Conservation (phyloP, 257 asterid genomes). For the Fraxinus cuspidata region DNA sequence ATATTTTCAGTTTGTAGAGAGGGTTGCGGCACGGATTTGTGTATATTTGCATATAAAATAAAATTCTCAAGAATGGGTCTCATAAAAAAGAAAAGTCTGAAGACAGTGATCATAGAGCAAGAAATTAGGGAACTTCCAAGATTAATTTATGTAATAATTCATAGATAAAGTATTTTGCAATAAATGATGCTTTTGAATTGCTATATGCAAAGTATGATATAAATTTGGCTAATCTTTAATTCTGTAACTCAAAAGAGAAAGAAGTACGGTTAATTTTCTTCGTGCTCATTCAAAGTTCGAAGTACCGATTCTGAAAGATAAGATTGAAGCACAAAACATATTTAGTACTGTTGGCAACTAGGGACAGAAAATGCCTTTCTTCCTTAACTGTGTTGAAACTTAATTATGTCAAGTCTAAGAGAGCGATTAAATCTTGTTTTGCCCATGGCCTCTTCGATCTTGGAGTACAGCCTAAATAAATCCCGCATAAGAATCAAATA, state of each 20-base stretch:
- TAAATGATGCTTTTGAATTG: too few relatives aligned
- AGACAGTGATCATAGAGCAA: background rate
- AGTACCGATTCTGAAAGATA: background rate
- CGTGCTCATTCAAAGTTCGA: too few relatives aligned
- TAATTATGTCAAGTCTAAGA: too few relatives aligned
- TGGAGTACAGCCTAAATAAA: too few relatives aligned
- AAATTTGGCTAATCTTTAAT: too few relatives aligned
- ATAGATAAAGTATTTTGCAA: too few relatives aligned
- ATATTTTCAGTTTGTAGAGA: slow-evolving; percentile 17
- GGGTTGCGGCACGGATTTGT: background rate
- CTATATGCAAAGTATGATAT: background rate
- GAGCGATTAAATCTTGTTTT: too few relatives aligned
- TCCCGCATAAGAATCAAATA: too few relatives aligned
- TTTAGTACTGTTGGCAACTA: background rate
- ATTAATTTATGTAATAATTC: background rate
- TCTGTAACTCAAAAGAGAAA: background rate
- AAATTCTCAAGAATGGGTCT: background rate
- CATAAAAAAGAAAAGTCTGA: background rate
- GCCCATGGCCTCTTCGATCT: too few relatives aligned
- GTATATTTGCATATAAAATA: background rate
- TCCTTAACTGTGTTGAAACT: background rate
- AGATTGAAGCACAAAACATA: background rate
- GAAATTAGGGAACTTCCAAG: background rate
- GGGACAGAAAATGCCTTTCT: background rate
- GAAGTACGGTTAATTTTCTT: too few relatives aligned